These are phyloP conservation scores for Ganoderma sinense DNA, from an alignment of 1,284 basidiomycete species.

Conservation along the genomic window DNA sequence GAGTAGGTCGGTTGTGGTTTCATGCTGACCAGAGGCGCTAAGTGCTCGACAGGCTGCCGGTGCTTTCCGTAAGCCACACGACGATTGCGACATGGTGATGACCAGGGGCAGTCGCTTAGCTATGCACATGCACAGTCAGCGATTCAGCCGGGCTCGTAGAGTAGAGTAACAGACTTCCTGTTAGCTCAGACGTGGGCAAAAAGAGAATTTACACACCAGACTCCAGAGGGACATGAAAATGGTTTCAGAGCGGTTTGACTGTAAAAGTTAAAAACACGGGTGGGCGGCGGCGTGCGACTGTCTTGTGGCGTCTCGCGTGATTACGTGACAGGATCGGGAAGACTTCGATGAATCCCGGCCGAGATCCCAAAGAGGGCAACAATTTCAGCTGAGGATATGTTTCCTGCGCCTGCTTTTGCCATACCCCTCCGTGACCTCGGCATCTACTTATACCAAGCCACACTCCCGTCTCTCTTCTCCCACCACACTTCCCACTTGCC, in stretches of 20 bases:
- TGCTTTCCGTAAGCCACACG: neutral
- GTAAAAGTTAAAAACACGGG: no score
- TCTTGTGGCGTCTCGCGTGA: slow-evolving; percentile 18
- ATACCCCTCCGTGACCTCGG: slow-evolving; percentile 9
- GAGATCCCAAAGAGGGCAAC: slow-evolving; percentile 15
- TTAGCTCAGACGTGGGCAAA: no score
- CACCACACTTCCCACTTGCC: slow-evolving; percentile 12
- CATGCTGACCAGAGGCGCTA: neutral
- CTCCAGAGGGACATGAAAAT: no score
- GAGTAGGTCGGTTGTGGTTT: neutral
- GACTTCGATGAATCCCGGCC: slow-evolving; percentile 16
- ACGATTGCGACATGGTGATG: neutral
- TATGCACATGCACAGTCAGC: neutral
- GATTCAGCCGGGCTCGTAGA: neutral
- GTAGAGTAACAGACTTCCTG: no score
- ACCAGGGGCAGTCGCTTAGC: neutral
- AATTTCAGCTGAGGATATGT: slow-evolving; percentile 15
- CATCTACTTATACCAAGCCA: slow-evolving; percentile 18
- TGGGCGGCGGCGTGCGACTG: neutral
- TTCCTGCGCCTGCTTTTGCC: neutral
- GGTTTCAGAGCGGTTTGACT: no score
- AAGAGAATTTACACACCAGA: no score
- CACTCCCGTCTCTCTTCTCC: slow-evolving; percentile 8
- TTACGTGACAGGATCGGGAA: slow-evolving; percentile 28
- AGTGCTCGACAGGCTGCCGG: neutral